Base-by-base conservation (phyloP, 257 asterid genomes). In the Scutellaria baicalensis region DNA sequence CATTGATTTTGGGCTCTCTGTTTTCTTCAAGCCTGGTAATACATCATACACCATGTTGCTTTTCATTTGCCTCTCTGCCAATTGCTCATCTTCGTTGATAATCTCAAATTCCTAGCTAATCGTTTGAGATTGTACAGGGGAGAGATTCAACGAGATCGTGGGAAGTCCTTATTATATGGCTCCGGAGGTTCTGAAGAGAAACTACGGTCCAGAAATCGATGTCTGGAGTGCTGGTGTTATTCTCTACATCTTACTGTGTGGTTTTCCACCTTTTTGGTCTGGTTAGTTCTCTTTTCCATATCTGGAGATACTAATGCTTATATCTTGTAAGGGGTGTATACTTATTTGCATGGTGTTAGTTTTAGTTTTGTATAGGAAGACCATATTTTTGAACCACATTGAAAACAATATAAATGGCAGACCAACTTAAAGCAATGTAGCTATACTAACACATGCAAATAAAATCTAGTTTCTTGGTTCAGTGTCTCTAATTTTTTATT, bases 161-260 rank as follows among this genome's bases (percentile, higher is more conserved):
- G 92, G 92, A 51, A 86, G 89, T 63, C 92, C 92, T 48, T 86
- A 77, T 61, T 85, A 85, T 20, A 85, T 85, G 88, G 90, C 90
- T 52, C 90, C 90, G 0, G 90, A 84, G 64, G 90, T 80, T 27
- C 79, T 84, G 61, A 82, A 68, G 68, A 80, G 78, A 71, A 74
- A 82, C 77, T 82, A 85, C 39, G 90, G 90, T 14, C 88, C 82
- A 6, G 87, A 82, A 68, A 70, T 84, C 0, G 90, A 84, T 51
- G 82, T 85, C 57, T 82, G 88, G 90, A 85, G 90, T 54, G 90
- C 90, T 9, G 90, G 90, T 18, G 87, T 82, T 9, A 82, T 85
- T 39, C 87, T 82, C 31, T 85, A 85, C 78, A 84, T 85, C 80
- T 76, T 85, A 60, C 63, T 85, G 1, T 82, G 87, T 20, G 90